Evolutionary conservation across 768 basidiomycete genomes (phyloP).

Genomic region (Amanita rimosa): DNA sequence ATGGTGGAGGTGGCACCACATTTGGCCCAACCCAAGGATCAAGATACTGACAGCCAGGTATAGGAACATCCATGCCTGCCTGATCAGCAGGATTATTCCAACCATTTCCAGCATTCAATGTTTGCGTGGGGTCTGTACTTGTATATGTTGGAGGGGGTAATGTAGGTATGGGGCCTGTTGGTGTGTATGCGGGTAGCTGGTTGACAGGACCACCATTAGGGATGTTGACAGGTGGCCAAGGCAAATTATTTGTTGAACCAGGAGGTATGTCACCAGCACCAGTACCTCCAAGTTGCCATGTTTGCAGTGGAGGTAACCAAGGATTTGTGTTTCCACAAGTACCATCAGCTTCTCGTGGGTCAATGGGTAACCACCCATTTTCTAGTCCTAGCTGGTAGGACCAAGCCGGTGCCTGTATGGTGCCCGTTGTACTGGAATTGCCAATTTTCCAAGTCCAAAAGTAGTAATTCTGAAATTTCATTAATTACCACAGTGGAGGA

Average conservation of each 20-base stretch:
- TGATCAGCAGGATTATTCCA: conserved; percentile 77
- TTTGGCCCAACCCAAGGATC: conserved; percentile 67
- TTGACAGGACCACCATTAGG: conserved; percentile 38
- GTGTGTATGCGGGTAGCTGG: conserved; percentile 58
- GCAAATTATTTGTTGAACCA: conserved; percentile 30
- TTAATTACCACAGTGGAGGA: not conserved
- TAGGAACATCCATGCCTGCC: conserved; percentile 43
- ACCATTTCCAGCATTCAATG: conserved; percentile 53
- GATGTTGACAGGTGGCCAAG: conserved; percentile 73
- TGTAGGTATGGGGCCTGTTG: conserved; percentile 56
- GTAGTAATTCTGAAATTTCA: conserved; percentile 66
- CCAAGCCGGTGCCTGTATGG: conserved; percentile 78
- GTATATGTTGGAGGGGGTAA: conserved; percentile 58
- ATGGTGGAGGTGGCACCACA: conserved; percentile 48
- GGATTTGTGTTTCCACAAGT: conserved; percentile 50
- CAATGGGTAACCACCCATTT: conserved; percentile 86
- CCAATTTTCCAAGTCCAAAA: conserved; percentile 99
- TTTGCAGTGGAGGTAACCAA: conserved; percentile 45
- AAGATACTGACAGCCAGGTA: conserved; percentile 72
- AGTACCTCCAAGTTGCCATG: conserved; percentile 70
- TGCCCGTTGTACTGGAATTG: conserved; percentile 58
- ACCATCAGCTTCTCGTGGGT: conserved; percentile 73
- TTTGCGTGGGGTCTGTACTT: conserved; percentile 21
- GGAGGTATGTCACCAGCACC: conserved; percentile 61
- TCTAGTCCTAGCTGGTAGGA: conserved; percentile 87